phyloP scores from a whole-genome alignment of 2,329 filamentous ascomycete genomes.

The Hawksworthiomyces lignivorus region DNA sequence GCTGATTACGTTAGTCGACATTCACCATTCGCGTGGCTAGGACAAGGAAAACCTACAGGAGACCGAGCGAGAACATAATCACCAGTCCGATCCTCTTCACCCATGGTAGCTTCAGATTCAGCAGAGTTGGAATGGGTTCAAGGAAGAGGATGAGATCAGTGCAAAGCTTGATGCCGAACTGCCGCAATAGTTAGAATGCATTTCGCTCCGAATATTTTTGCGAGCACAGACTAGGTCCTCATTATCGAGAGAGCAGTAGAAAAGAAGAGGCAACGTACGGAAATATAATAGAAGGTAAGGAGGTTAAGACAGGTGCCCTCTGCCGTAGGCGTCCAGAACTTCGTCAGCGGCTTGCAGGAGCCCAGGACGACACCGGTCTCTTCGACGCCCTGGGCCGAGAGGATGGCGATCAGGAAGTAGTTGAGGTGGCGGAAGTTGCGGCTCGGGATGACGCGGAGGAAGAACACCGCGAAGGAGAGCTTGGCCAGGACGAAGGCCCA shows the following conservation, averaged over 20 bases:
- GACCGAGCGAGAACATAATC: slow-evolving; percentile 29
- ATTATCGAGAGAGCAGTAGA: background rate
- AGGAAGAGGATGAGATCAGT: slow-evolving; percentile 6
- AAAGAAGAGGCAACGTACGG: background rate
- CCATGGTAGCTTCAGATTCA: slow-evolving; percentile 15
- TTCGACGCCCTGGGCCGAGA: slow-evolving; percentile 6
- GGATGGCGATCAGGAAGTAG: slow-evolving; percentile 1
- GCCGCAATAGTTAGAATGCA: background rate
- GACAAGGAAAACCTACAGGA: slow-evolving; percentile 21
- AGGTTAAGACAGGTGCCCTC: slow-evolving; percentile 3
- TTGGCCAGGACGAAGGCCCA: slow-evolving; percentile 8
- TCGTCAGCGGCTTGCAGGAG: slow-evolving; percentile 5
- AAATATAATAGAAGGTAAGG: slow-evolving; percentile 6
- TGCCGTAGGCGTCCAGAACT: slow-evolving; percentile 3
- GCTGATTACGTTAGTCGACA: too few relatives aligned
- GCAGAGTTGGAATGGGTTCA: slow-evolving; percentile 4
- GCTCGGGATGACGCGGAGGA: slow-evolving; percentile 4
- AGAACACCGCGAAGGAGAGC: slow-evolving; percentile 8
- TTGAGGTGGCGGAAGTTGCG: slow-evolving; percentile 5
- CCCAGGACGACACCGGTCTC: slow-evolving; percentile 9
- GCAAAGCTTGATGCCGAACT: slow-evolving; percentile 7
- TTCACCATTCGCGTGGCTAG: too few relatives aligned
- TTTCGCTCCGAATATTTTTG: too few relatives aligned
- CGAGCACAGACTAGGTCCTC: too few relatives aligned
- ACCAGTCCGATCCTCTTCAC: slow-evolving; percentile 22